These are phyloP conservation scores for Ilex paraguariensis DNA, from an alignment of 305 asterid species.

Conservation along the genomic window DNA sequence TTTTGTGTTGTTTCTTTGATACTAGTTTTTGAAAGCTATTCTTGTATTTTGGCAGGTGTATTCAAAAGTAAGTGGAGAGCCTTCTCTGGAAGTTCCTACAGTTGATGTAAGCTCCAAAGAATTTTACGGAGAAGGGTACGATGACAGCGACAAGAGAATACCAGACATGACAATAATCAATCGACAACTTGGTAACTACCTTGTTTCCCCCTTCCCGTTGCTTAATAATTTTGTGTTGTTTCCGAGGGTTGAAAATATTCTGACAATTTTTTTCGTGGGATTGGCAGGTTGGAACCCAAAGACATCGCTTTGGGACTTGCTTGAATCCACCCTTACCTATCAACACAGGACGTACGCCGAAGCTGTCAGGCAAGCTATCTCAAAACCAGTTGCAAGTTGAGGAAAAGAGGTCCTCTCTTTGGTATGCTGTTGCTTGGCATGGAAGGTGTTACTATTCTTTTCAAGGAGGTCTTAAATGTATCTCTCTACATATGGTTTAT, in stretches of 20 bases:
- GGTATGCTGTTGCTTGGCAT: not conserved
- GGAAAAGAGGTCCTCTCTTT: slow-evolving; percentile 1
- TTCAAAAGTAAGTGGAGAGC: slow-evolving; percentile 69
- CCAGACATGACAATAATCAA: slow-evolving; percentile 92
- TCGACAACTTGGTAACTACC: slow-evolving; percentile 66
- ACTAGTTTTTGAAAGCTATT: not conserved
- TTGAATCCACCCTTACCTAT: slow-evolving; percentile 80
- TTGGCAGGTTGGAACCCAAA: slow-evolving; percentile 77
- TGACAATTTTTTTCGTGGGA: slow-evolving; percentile 8
- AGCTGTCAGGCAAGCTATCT: slow-evolving; percentile 68
- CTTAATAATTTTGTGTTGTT: not conserved
- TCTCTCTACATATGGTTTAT: too few relatives aligned
- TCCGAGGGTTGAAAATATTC: not conserved
- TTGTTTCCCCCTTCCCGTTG: not conserved
- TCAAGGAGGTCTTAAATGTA: not conserved
- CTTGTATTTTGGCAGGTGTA: slow-evolving; percentile 41
- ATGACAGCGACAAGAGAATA: slow-evolving; percentile 85
- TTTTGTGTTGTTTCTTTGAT: not conserved
- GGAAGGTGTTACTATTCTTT: not conserved
- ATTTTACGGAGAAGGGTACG: slow-evolving; percentile 85
- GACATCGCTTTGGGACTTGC: slow-evolving; percentile 86
- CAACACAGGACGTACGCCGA: slow-evolving; percentile 87
- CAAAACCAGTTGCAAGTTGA: slow-evolving; percentile 57
- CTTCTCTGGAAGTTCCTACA: slow-evolving; percentile 54
- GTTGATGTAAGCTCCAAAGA: slow-evolving; percentile 81